Evolutionary conservation across 768 basidiomycete genomes (phyloP).

Genomic region (Russula olivacea): DNA sequence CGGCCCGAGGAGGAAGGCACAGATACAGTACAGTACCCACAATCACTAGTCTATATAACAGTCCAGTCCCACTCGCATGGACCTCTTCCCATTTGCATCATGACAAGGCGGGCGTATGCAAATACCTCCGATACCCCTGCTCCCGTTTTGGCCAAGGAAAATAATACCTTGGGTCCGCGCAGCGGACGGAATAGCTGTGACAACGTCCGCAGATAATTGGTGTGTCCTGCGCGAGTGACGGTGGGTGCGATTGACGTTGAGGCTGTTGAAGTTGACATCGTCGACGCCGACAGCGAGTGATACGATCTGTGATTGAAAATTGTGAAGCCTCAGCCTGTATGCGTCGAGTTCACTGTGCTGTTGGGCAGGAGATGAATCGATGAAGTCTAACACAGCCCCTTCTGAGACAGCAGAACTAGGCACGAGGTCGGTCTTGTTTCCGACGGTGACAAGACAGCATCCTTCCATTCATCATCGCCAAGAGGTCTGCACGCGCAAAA

Average conservation of each 20-base stretch:
- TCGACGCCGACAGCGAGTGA: too few relatives aligned
- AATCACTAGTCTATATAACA: background rate
- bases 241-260: constrained; percentile 25
- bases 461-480: constrained; percentile 53
- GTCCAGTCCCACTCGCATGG: constrained; percentile 34
- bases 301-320: too few relatives aligned
- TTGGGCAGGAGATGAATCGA: constrained; percentile 41
- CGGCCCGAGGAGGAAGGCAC: too few relatives aligned
- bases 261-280: too few relatives aligned
- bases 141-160: constrained; percentile 75
- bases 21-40: too few relatives aligned
- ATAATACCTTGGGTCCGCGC: constrained; percentile 59
- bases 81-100: constrained; percentile 56
- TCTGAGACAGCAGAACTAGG: constrained; percentile 31
- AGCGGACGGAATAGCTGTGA: constrained; percentile 35
- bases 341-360: constrained; percentile 52
- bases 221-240: constrained; percentile 27
- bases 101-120: constrained; percentile 59
- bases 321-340: constrained; percentile 51
- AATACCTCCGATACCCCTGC: constrained; percentile 66
- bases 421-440: constrained; percentile 71
- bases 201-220: constrained; percentile 9
- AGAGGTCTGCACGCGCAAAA: constrained; percentile 64
- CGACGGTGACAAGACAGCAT: constrained; percentile 46
- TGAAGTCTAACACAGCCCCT: constrained; percentile 45